Evolutionary conservation across 768 basidiomycete species (phyloP), one percentile per base, ranked within the genome.

Genomic region (Phlebiopsis gigantea): DNA sequence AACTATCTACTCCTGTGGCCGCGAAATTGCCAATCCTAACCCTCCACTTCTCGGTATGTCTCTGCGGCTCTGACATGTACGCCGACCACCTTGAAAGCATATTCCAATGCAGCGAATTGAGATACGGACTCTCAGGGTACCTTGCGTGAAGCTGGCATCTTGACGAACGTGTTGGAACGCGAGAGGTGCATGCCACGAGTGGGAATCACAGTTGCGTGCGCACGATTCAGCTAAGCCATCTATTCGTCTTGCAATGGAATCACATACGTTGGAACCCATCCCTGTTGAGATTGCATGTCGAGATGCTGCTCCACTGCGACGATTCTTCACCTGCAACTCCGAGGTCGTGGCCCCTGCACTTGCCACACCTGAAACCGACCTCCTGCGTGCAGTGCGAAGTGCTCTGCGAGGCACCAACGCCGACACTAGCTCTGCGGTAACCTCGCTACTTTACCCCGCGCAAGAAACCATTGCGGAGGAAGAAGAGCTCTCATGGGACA

Each of bases 401-500:
- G 39, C 52, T 17, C 52, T 54, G 12, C 44, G 46, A 7, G 57
- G 57, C 25, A 54, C 57, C 1, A 39, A 44, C 34, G 53, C 24
- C 4, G 51, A 47, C 6, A 6, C 29, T 5, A 30, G 21, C 30
- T 39, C 9, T 2, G 5, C 39, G 4, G 30, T 53, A 6, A 55
- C 51, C 4, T 53, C 51, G 1, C 46, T 54, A 15, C 22, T 42
- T 5, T 58, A 46, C 15, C 26, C 31, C 12, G 15, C 51, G 5
- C 19, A 5, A 12, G 44, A 54, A 5, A 1, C 43, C 22, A 22
- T 17, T 24, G 24, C 45, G 44, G 62, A 60, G 19, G 66, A 67
- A 34, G 78, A 83, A 57, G 85, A 91, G 62, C 72, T 93, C 14
- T 73, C 79, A 12, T 93, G 90, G 91, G 81, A 87, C 61, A 73